A percentile compares a stretch with the other conserved stretches of the same genome.
These are phyloP conservation scores for Rutstroemia sp. DNA, from an alignment of 2,329 filamentous ascomycete genomes.

Conservation along the genomic window DNA sequence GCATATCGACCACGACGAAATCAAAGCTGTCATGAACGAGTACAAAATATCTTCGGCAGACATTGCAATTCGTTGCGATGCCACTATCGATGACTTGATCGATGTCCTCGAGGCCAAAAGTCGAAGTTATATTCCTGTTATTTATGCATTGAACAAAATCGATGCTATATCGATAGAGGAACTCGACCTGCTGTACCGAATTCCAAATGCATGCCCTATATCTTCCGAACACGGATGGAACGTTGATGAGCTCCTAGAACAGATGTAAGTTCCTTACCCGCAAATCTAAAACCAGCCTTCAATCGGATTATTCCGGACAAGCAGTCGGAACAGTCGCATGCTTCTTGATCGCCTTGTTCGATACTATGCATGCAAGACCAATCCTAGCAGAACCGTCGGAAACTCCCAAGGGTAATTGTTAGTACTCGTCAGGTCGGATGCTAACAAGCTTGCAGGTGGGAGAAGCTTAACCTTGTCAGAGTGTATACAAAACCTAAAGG, in stretches of 20 bases:
- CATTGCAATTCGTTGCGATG: constrained; percentile 95
- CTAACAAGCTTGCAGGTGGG: constrained; percentile 54
- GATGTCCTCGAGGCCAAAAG: constrained; percentile 92
- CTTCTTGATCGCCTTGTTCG: no score
- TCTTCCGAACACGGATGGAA: constrained; percentile 98
- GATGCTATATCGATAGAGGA: constrained; percentile 97
- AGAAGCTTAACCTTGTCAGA: constrained; percentile 82
- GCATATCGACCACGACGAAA: constrained; percentile 92
- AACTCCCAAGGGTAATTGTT: background rate
- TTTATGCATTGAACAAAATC: constrained; percentile 99
- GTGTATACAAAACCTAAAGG: constrained; percentile 99
- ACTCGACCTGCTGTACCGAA: constrained; percentile 89
- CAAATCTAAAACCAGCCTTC: background rate
- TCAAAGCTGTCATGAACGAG: constrained; percentile 95
- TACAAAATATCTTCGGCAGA: constrained; percentile 96
- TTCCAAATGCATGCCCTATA: constrained; percentile 94
- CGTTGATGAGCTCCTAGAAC: constrained; percentile 89
- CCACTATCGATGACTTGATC: constrained; percentile 94
- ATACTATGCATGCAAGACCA: background rate
- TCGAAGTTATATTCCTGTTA: constrained; percentile 95
- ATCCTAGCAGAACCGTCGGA: background rate
- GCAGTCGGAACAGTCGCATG: no score
- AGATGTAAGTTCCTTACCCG: constrained; percentile 53
- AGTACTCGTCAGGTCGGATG: background rate
- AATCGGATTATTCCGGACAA: no score